A percentile compares a stretch with the other conserved stretches of the same genome.
Evolutionary conservation across 768 basidiomycete species (phyloP).

Genomic region (Trametes coccinea): DNA sequence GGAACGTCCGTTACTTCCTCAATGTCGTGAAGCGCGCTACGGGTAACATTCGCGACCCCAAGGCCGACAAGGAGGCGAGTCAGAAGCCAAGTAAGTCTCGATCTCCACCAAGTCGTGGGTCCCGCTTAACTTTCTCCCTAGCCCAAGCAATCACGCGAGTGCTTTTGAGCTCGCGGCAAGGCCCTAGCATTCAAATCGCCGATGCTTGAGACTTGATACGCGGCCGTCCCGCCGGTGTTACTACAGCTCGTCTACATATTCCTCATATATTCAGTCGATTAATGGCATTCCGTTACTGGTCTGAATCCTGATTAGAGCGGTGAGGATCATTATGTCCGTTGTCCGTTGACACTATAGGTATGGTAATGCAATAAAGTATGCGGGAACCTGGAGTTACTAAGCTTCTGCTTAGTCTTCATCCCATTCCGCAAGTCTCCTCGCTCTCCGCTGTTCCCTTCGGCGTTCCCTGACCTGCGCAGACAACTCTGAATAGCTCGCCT

Average conservation of each 20-base stretch:
- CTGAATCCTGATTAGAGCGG: not conserved
- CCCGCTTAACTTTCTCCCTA: slow-evolving; percentile 29
- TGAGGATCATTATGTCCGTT: not conserved
- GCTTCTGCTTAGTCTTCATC: not conserved
- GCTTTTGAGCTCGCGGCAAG: slow-evolving; percentile 80
- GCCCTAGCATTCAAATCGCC: slow-evolving; percentile 86
- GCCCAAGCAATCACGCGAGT: slow-evolving; percentile 80
- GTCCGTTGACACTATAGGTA: too few relatives aligned
- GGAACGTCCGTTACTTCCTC: slow-evolving; percentile 78
- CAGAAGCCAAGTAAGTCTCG: slow-evolving; percentile 44
- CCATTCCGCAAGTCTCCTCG: slow-evolving; percentile 3
- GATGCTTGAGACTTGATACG: slow-evolving; percentile 53
- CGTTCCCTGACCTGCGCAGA: slow-evolving; percentile 42
- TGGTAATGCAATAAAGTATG: not conserved
- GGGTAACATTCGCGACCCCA: slow-evolving; percentile 62
- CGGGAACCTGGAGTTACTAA: too few relatives aligned
- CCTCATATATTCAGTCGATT: not conserved
- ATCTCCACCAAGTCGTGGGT: not conserved
- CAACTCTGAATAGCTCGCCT: slow-evolving; percentile 40
- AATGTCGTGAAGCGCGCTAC: slow-evolving; percentile 72
- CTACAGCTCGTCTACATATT: not conserved
- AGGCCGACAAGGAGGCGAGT: slow-evolving; percentile 37
- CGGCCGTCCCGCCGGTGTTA: not conserved
- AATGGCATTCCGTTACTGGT: too few relatives aligned
- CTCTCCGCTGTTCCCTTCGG: slow-evolving; percentile 32